phyloP scores from a whole-genome alignment of 2,329 filamentous ascomycete species.

The Pestalotiopsis sp. region DNA sequence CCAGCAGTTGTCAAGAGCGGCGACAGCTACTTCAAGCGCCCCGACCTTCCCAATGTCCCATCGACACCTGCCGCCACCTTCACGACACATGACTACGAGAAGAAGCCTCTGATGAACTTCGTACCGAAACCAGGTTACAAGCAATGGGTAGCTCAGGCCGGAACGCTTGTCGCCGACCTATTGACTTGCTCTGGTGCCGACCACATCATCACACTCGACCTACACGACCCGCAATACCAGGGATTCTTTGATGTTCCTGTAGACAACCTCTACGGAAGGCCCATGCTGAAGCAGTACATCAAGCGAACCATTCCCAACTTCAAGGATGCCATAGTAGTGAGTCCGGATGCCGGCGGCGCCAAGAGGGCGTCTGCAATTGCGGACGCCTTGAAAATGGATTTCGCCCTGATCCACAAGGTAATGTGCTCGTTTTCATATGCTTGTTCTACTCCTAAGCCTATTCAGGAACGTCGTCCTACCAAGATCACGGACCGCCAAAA shows the following conservation, averaged over 20 bases:
- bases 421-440: conserved; percentile 29
- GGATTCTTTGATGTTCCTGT: conserved; percentile 99
- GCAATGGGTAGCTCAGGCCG: conserved; percentile 97
- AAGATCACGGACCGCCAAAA: conserved; percentile 88
- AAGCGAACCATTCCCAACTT: conserved; percentile 82
- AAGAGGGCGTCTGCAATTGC: conserved; percentile 96
- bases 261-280: conserved; percentile 91
- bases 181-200: conserved; percentile 94
- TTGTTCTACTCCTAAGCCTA: conserved; percentile 32
- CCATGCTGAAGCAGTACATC: conserved; percentile 69
- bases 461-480: conserved; percentile 82
- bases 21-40: conserved; percentile 14
- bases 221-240: conserved; percentile 95
- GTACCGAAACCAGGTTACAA: conserved; percentile 94
- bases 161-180: conserved; percentile 90
- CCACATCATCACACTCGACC: conserved; percentile 96
- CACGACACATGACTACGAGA: conserved; percentile 66
- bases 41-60: background rate
- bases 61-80: conserved; percentile 35
- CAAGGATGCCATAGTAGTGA: conserved; percentile 87
- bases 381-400: conserved; percentile 89
- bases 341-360: conserved; percentile 92
- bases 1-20: conserved; percentile 11
- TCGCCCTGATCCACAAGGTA: conserved; percentile 98
- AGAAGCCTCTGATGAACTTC: conserved; percentile 56